Conservation (phyloP, 495 filamentous ascomycete species). For the Neurospora pannonica region DNA sequence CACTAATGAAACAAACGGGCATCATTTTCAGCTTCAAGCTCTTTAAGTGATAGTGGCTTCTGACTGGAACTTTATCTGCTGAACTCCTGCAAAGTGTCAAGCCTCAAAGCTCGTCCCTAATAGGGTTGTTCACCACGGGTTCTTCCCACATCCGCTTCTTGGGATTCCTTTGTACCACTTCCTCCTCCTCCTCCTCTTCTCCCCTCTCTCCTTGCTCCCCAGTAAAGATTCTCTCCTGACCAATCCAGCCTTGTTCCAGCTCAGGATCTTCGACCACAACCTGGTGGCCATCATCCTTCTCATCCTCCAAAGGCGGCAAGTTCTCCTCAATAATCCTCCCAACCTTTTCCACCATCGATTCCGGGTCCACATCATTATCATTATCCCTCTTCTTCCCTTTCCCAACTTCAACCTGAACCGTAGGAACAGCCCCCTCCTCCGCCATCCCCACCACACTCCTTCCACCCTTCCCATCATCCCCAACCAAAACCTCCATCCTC, state of each 20-base stretch:
- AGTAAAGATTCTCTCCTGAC: background rate
- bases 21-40: background rate
- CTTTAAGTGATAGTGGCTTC: background rate
- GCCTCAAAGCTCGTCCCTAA: slow-evolving; percentile 47
- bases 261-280: background rate
- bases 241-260: slow-evolving; percentile 6
- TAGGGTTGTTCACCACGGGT: slow-evolving; percentile 29
- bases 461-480: slow-evolving; percentile 10
- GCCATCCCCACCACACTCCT: slow-evolving; percentile 30
- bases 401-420: slow-evolving; percentile 19
- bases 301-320: slow-evolving; percentile 5
- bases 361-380: slow-evolving; percentile 9
- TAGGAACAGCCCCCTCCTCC: slow-evolving; percentile 41
- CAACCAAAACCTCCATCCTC: slow-evolving; percentile 18
- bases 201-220: background rate
- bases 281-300: slow-evolving; percentile 21
- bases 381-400: background rate
- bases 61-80: background rate
- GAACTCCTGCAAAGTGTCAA: background rate
- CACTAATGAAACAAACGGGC: background rate
- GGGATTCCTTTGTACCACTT: slow-evolving; percentile 35
- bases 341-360: slow-evolving; percentile 38
- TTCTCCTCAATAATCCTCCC: slow-evolving; percentile 41
- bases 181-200: slow-evolving; percentile 3
- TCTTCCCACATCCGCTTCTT: slow-evolving; percentile 85